These are phyloP conservation scores for Trichosporon faecale DNA, from an alignment of 1,284 basidiomycete species.

Conservation along the genomic window DNA sequence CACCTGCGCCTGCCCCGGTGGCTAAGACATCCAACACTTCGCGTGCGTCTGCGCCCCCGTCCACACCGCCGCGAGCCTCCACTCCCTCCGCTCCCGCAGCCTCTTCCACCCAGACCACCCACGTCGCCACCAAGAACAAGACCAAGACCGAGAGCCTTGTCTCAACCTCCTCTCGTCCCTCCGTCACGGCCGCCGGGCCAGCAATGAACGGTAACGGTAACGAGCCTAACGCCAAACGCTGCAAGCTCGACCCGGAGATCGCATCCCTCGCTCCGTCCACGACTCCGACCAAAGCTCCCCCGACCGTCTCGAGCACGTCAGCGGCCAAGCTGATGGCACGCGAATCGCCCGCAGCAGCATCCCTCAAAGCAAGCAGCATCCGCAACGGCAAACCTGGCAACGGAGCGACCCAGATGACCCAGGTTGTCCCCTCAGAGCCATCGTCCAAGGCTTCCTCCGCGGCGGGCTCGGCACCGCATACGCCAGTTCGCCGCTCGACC, in stretches of 20 bases:
- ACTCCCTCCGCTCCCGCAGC: background rate
- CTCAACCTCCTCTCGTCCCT: background rate
- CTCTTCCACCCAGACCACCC: background rate
- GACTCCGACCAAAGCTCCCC: background rate
- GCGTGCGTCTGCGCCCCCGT: background rate
- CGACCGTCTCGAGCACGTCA: background rate
- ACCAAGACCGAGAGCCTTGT: background rate
- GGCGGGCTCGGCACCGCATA: background rate
- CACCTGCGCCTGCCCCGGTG: background rate
- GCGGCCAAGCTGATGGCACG: background rate
- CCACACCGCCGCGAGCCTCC: background rate
- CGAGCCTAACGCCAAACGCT: slow-evolving; percentile 10
- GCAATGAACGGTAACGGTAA: slow-evolving; percentile 6
- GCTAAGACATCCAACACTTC: background rate
- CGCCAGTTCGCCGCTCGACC: background rate
- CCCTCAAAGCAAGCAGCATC: background rate
- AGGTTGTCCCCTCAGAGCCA: background rate
- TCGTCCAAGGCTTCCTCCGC: background rate
- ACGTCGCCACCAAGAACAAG: background rate
- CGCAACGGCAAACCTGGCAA: background rate
- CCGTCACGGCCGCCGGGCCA: background rate
- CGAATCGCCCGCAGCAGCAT: background rate
- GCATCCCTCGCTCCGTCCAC: background rate
- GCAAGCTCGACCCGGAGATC: slow-evolving; percentile 7
- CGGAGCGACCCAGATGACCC: background rate